Evolutionary conservation across 352 stramenopile species (phyloP), one percentile per base, ranked within the genome.

Genomic region (Phytophthora cajani): DNA sequence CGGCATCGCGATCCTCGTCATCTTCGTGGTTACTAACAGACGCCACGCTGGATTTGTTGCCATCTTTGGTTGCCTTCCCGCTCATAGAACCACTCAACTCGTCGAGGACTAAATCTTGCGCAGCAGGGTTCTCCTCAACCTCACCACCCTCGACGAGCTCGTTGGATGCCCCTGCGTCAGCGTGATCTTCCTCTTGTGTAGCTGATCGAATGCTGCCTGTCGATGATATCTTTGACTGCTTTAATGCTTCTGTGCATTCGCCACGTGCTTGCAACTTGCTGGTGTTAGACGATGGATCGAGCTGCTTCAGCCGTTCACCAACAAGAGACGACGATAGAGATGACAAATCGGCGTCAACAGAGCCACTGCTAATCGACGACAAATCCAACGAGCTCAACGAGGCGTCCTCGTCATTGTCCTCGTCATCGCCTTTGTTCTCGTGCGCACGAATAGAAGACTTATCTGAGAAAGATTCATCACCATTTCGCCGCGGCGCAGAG

Each of bases 241-340:
- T 51, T 58, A 74, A 65, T 46, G 17, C 21, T 46, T 67, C 50
- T 33, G 14, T 14, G 30, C 50, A 27, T 36, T 66, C 47, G 10
- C n/a, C 58, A 55, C 52, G 32, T 6, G 11, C 17, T 5, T 21
- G 11, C 10, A 25, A 38, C 44, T 61, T 49, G 12, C 25, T 62
- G 38, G 33, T 12, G 19, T 21, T 49, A 49, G 12, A 55, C 30
- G 42, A 68, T 51, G 51, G 44, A 30, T 14, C 19, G 23, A 54
- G 23, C 46, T 71, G 52, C 30, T 68, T 73, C 3, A 62, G 14
- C 27, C 52, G 56, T 64, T 70, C 74, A 17, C 76, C 59, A 12
- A 82, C 47, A 49, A 90, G 14, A 11, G 87, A 92, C 8, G 75
- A 90, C 10, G 87, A 92, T 23, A 90, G 44, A 7, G 87, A 94